Base-by-base conservation (phyloP, 2,329 filamentous ascomycete species). In the Ceratocystis colombiana region DNA sequence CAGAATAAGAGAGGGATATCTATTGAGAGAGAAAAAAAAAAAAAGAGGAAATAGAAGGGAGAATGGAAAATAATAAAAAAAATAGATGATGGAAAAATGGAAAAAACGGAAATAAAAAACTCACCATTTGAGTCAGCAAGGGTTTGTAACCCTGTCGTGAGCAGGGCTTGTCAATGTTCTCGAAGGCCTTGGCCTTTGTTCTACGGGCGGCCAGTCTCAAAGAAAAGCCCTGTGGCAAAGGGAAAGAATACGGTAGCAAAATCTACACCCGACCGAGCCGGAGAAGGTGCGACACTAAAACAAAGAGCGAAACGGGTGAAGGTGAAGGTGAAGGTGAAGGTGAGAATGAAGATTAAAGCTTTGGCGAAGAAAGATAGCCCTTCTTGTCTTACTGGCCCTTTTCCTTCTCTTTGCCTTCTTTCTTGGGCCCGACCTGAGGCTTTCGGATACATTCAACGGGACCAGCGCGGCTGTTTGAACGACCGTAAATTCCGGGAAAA, bases 151-250 rank as follows among this genome's bases (percentile, higher is more conserved):
- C 37, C 37, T 12, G 3, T 4, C 3, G 3, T 12, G 2, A 7
- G 8, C 20, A 15, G 25, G 5, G 20, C 12, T 15, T 10, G 12
- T 20, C 15, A 25, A 15, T 22, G 50, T 55, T 55, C 50, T 55
- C 10, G 50, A 55, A 55, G 50, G 50, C 20, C 50, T 55, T 30
- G 50, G 25, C 22, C 25, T 8, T 55, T 55, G 50, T 55, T 55
- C 50, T 7, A 30, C 12, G 25, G 20, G 10, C 22, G 50, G 10
- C 12, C 22, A 55, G 25, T 25, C 7, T 20, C 15, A 48, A n/a
- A 46, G 44, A n/a, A 4, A 46, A 46, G 44, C 3, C 12, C 44
- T 25, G 17, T 3, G 44, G 17, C 44, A 17, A 45, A 45, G 17
- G 17, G 8, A 3, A n/a, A 46, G 45, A 48, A 48, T 0, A 25